phyloP scores from a whole-genome alignment of 192 early-diverging fungal genomes.

The Globomyces pollinis-pini region DNA sequence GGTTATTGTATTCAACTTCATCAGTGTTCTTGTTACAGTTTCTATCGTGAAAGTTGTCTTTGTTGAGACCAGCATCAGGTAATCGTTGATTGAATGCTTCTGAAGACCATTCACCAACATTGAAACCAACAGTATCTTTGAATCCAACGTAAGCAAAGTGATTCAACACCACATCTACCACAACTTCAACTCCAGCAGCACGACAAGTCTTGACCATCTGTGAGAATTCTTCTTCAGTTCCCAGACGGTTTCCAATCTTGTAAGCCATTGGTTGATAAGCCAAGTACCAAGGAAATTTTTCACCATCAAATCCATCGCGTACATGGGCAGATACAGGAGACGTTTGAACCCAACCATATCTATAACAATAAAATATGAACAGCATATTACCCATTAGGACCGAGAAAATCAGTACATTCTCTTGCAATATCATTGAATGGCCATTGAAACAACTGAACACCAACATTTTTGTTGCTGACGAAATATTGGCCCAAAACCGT shows the following conservation, averaged over 20 bases:
- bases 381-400: conserved; percentile 4
- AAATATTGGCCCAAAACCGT: neutral
- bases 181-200: conserved; percentile 7
- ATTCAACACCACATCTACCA: conserved; percentile 11
- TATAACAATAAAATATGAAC: conserved; percentile 8
- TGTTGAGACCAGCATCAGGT: conserved; percentile 2
- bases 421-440: conserved; percentile 4
- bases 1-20: no score
- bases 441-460: conserved; percentile 8
- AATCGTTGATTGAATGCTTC: neutral
- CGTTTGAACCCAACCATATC: conserved; percentile 9
- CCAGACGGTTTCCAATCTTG: conserved; percentile 14
- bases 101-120: neutral
- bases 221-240: conserved; percentile 6
- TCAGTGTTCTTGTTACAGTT: conserved; percentile 5
- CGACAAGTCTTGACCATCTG: conserved; percentile 7
- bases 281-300: conserved; percentile 11
- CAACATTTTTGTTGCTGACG: neutral
- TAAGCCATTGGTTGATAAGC: conserved; percentile 10
- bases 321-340: conserved; percentile 10
- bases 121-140: neutral
- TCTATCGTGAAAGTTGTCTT: conserved; percentile 7
- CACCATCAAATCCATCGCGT: neutral
- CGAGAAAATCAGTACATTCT: conserved; percentile 5
- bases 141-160: conserved; percentile 2